Conservation (phyloP, 116 monocot genomes). For the Dioscorea cayenensis region DNA sequence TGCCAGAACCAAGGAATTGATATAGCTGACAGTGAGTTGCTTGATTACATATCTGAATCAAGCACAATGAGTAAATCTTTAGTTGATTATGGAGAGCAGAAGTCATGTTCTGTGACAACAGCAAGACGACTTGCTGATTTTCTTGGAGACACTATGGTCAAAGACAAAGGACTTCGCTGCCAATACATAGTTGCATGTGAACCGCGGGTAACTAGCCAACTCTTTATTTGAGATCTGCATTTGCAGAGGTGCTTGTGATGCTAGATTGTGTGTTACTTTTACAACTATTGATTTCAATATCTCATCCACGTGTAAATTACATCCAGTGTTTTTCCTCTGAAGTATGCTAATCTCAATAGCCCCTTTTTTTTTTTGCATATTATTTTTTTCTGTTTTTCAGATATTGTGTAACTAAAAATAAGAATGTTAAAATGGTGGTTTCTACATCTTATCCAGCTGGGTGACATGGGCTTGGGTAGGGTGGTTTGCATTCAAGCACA, state of each 20-base stretch:
- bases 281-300: neutral
- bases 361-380: neutral
- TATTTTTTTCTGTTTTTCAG: neutral
- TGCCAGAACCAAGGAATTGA: conserved; percentile 89
- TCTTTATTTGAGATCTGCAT: too few species aligned
- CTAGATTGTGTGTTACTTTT: neutral
- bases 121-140: conserved; percentile 97
- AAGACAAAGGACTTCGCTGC: conserved; percentile 92
- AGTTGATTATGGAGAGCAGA: conserved; percentile 90
- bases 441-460: neutral
- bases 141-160: conserved; percentile 97
- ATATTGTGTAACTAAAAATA: neutral
- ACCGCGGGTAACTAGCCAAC: conserved; percentile 49
- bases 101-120: conserved; percentile 98
- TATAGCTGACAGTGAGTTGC: conserved; percentile 91
- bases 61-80: conserved; percentile 99
- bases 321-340: neutral
- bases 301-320: neutral
- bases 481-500: neutral
- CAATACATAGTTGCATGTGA: conserved; percentile 93
- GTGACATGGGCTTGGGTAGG: neutral
- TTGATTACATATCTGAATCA: conserved; percentile 97
- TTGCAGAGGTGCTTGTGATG: neutral
- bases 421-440: neutral
- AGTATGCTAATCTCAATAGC: neutral